Conservation (phyloP, 139 green algal genomes). For the Penium margaritaceum region DNA sequence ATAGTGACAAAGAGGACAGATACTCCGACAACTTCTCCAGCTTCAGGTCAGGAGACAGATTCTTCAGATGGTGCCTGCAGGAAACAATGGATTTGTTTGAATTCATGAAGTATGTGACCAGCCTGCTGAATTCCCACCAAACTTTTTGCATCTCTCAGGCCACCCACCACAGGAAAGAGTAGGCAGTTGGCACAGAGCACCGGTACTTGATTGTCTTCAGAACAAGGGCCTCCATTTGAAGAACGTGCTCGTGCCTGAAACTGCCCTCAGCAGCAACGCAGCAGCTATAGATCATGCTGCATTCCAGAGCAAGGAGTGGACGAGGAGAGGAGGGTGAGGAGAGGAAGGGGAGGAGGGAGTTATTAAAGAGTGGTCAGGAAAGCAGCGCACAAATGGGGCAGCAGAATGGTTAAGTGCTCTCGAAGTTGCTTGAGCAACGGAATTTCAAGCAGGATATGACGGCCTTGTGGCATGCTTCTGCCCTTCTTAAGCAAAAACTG, state of each 20-base stretch:
- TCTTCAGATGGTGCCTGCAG: constrained; percentile 22
- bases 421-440: too few species aligned
- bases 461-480: background rate
- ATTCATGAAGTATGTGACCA: constrained; percentile 1
- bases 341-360: too few species aligned
- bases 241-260: constrained; percentile 32
- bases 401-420: too few species aligned
- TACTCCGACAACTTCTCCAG: constrained; percentile 22
- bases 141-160: background rate
- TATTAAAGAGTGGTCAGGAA: background rate
- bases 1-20: constrained; percentile 17
- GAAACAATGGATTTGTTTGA: too few species aligned
- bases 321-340: too few species aligned
- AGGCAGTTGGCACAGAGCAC: constrained; percentile 32
- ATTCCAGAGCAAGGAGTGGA: too few species aligned
- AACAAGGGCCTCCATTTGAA: constrained; percentile 29
- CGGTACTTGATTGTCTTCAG: constrained; percentile 31
- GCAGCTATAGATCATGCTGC: constrained; percentile 26
- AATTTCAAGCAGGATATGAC: background rate
- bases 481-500: background rate
- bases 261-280: constrained; percentile 31
- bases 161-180: constrained; percentile 34
- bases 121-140: background rate
- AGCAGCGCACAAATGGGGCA: too few species aligned
- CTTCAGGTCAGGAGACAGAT: background rate